Conservation (phyloP, 2,329 filamentous ascomycete genomes). For the Trichoderma breve region DNA sequence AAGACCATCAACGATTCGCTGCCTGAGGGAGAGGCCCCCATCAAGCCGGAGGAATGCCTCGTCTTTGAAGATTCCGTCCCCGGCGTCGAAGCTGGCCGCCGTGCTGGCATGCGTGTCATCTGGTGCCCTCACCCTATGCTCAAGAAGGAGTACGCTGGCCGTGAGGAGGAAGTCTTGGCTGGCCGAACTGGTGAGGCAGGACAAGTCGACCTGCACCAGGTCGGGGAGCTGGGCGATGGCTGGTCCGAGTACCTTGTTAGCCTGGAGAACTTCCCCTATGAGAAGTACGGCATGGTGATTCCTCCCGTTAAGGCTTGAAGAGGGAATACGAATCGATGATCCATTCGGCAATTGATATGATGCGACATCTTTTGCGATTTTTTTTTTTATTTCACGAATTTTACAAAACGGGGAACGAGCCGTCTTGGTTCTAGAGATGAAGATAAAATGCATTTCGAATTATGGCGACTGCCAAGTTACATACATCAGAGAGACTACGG, state of each 20-base stretch:
- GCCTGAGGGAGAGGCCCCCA: constrained; percentile 57
- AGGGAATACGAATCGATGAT: background rate
- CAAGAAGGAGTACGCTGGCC: constrained; percentile 69
- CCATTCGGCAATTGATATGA: background rate
- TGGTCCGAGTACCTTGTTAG: constrained; percentile 57
- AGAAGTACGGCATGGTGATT: constrained; percentile 57
- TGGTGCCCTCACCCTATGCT: constrained; percentile 88
- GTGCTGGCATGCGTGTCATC: constrained; percentile 90
- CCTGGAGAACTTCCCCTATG: constrained; percentile 57
- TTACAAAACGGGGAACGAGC: background rate
- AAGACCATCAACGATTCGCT: constrained; percentile 78
- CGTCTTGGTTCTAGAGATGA: background rate
- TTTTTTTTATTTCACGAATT: background rate
- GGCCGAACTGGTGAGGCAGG: constrained; percentile 71
- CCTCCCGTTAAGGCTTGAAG: constrained; percentile 24
- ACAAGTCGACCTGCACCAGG: constrained; percentile 51
- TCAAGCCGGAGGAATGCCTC: constrained; percentile 82
- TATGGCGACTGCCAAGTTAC: background rate
- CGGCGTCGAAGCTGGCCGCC: constrained; percentile 83
- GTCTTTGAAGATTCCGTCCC: constrained; percentile 96
- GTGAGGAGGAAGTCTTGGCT: constrained; percentile 79
- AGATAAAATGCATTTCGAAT: background rate
- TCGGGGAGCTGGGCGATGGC: constrained; percentile 58
- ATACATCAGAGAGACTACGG: background rate
- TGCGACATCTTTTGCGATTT: background rate